These are phyloP conservation scores for Termitomyces sp. DNA, from an alignment of 768 basidiomycete genomes.

Conservation along the genomic window DNA sequence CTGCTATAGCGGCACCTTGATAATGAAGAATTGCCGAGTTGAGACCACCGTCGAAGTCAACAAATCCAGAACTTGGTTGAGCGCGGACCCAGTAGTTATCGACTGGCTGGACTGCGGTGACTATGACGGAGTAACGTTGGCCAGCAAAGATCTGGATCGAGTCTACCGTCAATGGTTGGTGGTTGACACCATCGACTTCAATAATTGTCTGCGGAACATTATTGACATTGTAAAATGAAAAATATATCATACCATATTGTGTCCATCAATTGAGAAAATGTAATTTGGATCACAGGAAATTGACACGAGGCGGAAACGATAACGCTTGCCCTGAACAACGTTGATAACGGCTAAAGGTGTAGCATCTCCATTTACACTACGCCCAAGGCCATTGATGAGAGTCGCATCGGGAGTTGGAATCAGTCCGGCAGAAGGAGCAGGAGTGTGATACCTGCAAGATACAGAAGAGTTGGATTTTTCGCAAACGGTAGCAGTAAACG, in stretches of 20 bases:
- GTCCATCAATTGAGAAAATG: slow-evolving; percentile 39
- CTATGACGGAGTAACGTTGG: neutral
- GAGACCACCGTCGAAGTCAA: neutral
- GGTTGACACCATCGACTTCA: slow-evolving; percentile 3
- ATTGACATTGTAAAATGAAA: neutral
- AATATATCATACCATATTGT: slow-evolving; percentile 24
- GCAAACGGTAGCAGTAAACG: neutral
- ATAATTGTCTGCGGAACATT: neutral
- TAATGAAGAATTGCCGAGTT: slow-evolving; percentile 4
- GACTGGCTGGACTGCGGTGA: neutral
- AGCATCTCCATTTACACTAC: neutral
- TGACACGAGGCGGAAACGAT: slow-evolving; percentile 30
- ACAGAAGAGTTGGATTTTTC: neutral
- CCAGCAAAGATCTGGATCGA: neutral
- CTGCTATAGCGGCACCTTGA: neutral
- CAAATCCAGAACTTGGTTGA: neutral
- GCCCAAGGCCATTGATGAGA: slow-evolving; percentile 3
- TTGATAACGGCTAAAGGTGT: slow-evolving; percentile 28
- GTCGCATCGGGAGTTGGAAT: neutral
- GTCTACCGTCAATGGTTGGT: neutral
- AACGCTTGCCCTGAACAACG: slow-evolving; percentile 27
- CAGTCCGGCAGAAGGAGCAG: neutral
- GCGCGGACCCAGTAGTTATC: slow-evolving; percentile 2
- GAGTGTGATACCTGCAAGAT: neutral
- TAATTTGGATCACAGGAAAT: slow-evolving; percentile 29